A percentile compares a stretch with the other conserved stretches of the same genome.
Evolutionary conservation across 83 land plant species (phyloP).

Genomic region (Picea abies): DNA sequence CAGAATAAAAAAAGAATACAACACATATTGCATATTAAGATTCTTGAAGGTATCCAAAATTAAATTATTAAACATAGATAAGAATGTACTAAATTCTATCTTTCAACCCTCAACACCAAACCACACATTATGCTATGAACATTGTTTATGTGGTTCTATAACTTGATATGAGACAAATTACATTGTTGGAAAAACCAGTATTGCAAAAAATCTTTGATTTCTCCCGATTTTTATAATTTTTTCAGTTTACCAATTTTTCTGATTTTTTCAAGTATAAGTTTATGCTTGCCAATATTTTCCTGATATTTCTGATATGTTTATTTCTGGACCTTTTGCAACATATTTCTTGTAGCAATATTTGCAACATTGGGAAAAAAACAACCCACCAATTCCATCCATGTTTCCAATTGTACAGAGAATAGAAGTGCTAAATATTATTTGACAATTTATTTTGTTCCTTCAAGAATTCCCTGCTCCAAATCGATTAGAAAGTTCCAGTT

Average conservation of each 20-base stretch:
- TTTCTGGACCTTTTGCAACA: too few relatives aligned
- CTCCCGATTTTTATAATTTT: background rate
- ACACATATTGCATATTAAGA: background rate
- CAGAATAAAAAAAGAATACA: background rate
- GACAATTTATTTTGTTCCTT: background rate
- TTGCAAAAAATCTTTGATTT: background rate
- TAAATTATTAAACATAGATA: background rate
- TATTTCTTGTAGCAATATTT: too few relatives aligned
- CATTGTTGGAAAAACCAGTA: background rate
- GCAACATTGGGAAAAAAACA: too few relatives aligned
- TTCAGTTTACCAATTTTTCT: too few relatives aligned
- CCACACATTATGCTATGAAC: background rate
- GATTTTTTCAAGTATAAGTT: too few relatives aligned
- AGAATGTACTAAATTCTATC: background rate
- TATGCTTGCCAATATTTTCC: too few relatives aligned
- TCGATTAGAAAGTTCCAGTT: too few relatives aligned
- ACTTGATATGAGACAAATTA: background rate
- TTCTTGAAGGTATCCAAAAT: background rate
- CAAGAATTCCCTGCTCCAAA: background rate
- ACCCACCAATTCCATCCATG: too few relatives aligned
- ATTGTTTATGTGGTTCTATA: background rate
- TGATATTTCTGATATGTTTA: too few relatives aligned
- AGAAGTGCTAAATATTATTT: too few relatives aligned
- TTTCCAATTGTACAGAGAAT: background rate
- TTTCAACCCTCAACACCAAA: background rate